These are phyloP conservation scores for Penicilliopsis zonata DNA, from an alignment of 495 filamentous ascomycete species.

Conservation along the genomic window DNA sequence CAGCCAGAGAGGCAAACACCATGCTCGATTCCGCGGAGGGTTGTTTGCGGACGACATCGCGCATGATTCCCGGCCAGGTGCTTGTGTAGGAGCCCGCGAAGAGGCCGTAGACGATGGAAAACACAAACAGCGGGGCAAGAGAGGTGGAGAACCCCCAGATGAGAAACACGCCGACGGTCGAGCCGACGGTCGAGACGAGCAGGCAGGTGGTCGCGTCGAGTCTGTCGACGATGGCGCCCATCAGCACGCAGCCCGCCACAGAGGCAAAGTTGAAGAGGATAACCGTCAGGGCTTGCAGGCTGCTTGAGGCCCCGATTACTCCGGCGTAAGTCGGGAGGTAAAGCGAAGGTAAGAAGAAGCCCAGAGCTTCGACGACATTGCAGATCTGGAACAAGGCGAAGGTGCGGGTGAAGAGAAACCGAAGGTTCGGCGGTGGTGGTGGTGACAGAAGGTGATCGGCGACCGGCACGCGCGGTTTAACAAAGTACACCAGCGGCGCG, in stretches of 20 bases:
- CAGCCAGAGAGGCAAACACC: constrained; percentile 43
- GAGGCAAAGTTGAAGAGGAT: constrained; percentile 39
- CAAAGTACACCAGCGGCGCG: not conserved
- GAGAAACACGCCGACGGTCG: constrained; percentile 44
- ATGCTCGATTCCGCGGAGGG: constrained; percentile 32
- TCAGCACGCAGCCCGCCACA: constrained; percentile 42
- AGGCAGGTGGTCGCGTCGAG: constrained; percentile 44
- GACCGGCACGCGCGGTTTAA: not conserved
- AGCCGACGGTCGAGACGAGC: constrained; percentile 39
- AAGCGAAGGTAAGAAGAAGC: constrained; percentile 49
- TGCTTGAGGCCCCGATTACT: constrained; percentile 21
- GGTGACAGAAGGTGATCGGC: constrained; percentile 7
- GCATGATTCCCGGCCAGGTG: constrained; percentile 46
- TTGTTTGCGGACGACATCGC: constrained; percentile 27
- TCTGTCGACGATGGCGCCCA: constrained; percentile 44
- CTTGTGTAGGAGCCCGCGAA: constrained; percentile 47
- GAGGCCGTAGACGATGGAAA: constrained; percentile 49
- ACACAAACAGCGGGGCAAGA: constrained; percentile 42
- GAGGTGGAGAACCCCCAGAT: constrained; percentile 49
- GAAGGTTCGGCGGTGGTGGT: constrained; percentile 31
- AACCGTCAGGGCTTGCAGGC: constrained; percentile 30
- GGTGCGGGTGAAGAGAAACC: constrained; percentile 28
- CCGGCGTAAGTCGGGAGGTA: constrained; percentile 48
- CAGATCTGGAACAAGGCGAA: constrained; percentile 42
- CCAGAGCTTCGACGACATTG: constrained; percentile 43